phyloP scores from a whole-genome alignment of 768 basidiomycete genomes.

The Gelatoporia subvermispora region DNA sequence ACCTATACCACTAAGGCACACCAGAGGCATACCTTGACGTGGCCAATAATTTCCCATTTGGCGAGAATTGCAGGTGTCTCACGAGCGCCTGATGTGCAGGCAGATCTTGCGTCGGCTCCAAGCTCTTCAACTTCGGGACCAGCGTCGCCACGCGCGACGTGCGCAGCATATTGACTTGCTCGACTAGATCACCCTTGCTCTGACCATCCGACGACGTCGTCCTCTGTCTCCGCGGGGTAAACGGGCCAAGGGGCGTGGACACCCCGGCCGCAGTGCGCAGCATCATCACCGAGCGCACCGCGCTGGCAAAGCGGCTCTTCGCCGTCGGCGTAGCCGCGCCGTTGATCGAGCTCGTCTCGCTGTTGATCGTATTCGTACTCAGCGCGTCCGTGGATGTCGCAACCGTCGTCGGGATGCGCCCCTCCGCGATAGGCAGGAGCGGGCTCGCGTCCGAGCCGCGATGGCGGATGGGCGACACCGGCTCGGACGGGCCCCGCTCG shows the following conservation, averaged over 20 bases:
- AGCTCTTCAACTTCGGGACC: conserved; percentile 48
- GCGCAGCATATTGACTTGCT: conserved; percentile 31
- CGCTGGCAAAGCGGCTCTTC: conserved; percentile 34
- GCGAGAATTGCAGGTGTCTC: conserved; percentile 70
- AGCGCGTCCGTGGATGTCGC: conserved; percentile 12
- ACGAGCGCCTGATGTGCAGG: conserved; percentile 66
- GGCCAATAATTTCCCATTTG: conserved; percentile 68
- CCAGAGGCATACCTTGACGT: conserved; percentile 53
- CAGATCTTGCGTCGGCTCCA: conserved; percentile 56
- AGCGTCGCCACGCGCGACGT: conserved; percentile 52
- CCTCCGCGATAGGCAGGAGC: conserved; percentile 17
- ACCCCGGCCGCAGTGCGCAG: conserved; percentile 26
- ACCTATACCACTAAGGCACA: background rate
- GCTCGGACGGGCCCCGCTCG: conserved; percentile 15
- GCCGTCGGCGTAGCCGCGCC: conserved; percentile 11
- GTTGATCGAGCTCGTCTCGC: conserved; percentile 12
- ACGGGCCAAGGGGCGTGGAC: conserved; percentile 12
- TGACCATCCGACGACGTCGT: conserved; percentile 24
- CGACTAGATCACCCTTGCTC: conserved; percentile 5
- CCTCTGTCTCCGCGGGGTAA: conserved; percentile 13
- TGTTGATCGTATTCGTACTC: conserved; percentile 15
- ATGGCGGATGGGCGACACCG: conserved; percentile 10
- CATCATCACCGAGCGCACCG: conserved; percentile 45
- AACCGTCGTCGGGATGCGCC: conserved; percentile 14
- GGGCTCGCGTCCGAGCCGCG: conserved; percentile 15